Evolutionary conservation across 2,329 filamentous ascomycete species (phyloP).

Genomic region (Dactylellina parvicollis): DNA sequence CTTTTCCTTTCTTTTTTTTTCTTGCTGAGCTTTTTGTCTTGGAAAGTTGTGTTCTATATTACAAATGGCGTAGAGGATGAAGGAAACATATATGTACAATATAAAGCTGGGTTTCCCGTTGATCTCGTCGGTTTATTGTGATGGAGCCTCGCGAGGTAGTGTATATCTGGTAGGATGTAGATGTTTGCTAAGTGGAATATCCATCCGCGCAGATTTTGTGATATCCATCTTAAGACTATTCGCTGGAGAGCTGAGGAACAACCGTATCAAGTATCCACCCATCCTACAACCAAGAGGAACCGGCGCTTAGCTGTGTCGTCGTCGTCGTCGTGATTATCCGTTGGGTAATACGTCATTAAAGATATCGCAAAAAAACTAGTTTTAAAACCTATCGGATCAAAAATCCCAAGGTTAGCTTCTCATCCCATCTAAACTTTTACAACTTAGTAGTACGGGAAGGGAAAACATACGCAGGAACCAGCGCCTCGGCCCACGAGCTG

Average conservation of each 20-base stretch:
- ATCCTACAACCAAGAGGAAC: no score
- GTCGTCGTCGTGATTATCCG: no score
- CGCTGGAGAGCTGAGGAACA: no score
- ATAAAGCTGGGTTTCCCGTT: neutral
- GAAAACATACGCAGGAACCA: constrained; percentile 48
- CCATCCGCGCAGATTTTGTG: neutral
- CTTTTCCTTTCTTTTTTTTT: no score
- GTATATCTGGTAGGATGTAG: no score
- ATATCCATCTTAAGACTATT: no score
- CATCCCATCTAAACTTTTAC: neutral
- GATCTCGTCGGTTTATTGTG: neutral
- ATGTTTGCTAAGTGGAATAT: neutral
- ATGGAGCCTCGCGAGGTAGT: no score
- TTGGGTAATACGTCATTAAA: no score
- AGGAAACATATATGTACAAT: constrained; percentile 43
- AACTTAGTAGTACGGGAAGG: neutral
- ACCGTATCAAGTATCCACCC: no score
- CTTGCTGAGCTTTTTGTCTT: neutral
- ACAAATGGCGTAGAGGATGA: constrained; percentile 18
- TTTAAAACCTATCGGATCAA: constrained; percentile 9
- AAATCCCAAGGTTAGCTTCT: neutral
- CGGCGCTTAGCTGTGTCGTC: no score
- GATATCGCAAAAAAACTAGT: no score
- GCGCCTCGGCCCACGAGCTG: constrained; percentile 34
- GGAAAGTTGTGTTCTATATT: constrained; percentile 12